Conservation (phyloP, 192 early-diverging fungal species). For the Coemansia sp. region DNA sequence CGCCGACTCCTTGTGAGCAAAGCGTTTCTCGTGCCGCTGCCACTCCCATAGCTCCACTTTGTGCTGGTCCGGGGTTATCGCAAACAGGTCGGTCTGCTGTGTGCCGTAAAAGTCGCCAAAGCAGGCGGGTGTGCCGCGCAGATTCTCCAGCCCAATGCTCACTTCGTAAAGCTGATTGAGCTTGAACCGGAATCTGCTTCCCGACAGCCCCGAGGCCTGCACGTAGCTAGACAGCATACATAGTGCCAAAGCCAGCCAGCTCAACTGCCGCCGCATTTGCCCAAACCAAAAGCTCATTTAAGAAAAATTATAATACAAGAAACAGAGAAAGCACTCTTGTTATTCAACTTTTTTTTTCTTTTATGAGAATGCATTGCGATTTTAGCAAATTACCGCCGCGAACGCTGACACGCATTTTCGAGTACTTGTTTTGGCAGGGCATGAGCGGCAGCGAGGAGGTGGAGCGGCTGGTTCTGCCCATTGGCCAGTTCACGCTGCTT, state of each 20-base stretch:
- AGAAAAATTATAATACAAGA: background rate
- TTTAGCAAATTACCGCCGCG: conserved; percentile 12
- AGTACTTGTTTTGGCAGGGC: conserved; percentile 37
- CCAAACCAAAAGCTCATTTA: background rate
- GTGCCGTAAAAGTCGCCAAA: conserved; percentile 86
- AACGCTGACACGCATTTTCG: conserved; percentile 22
- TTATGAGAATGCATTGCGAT: background rate
- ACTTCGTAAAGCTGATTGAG: conserved; percentile 62
- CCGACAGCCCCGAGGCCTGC: conserved; percentile 15
- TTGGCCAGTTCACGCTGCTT: conserved; percentile 21
- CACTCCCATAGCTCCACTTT: conserved; percentile 68
- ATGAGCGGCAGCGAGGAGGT: conserved; percentile 11
- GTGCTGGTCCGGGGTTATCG: conserved; percentile 65
- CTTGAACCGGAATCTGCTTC: conserved; percentile 48
- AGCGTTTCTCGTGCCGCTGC: conserved; percentile 57
- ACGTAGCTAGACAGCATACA: background rate
- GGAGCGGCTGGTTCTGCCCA: conserved; percentile 16
- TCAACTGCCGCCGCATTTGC: background rate
- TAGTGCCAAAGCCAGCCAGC: background rate
- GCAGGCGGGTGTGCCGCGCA: conserved; percentile 74
- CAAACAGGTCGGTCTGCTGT: conserved; percentile 83
- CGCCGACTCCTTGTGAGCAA: conserved; percentile 49
- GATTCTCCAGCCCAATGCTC: conserved; percentile 58
- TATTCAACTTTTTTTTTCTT: too few species aligned
- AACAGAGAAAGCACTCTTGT: background rate